Conservation (phyloP, 2,329 filamentous ascomycete species). For the Orbilia quercus region DNA sequence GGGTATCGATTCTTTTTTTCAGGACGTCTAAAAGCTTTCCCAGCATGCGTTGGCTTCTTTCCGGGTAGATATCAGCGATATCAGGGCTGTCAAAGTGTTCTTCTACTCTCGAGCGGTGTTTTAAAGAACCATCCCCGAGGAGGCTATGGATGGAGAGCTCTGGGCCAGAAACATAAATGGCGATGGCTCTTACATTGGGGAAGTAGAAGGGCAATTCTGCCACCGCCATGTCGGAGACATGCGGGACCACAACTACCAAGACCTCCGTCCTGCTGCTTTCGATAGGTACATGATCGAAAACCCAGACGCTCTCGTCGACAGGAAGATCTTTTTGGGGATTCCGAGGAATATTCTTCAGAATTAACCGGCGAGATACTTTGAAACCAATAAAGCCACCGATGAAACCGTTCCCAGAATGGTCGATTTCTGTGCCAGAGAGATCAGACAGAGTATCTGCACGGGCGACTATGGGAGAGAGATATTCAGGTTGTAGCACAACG, state of each 20-base stretch:
- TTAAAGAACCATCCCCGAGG: background rate
- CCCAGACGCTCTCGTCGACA: slow-evolving; percentile 47
- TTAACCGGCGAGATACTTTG: slow-evolving; percentile 23
- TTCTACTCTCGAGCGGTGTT: background rate
- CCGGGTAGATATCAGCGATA: background rate
- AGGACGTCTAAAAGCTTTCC: slow-evolving; percentile 36
- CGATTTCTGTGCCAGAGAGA: background rate
- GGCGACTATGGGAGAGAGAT: slow-evolving; percentile 41
- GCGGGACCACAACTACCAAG: slow-evolving; percentile 42
- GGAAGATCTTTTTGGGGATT: slow-evolving; percentile 39
- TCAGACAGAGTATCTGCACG: slow-evolving; percentile 45
- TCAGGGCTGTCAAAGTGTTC: background rate
- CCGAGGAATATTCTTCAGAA: slow-evolving; percentile 39
- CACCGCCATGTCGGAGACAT: background rate
- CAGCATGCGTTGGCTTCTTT: slow-evolving; percentile 45
- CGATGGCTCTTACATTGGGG: slow-evolving; percentile 35
- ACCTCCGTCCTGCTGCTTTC: background rate
- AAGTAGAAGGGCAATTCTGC: slow-evolving; percentile 43
- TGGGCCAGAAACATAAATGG: slow-evolving; percentile 20
- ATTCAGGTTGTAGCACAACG: slow-evolving; percentile 53
- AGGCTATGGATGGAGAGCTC: slow-evolving; percentile 32
- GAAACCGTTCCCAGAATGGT: slow-evolving; percentile 1
- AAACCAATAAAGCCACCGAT: slow-evolving; percentile 33
- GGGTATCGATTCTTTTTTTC: slow-evolving; percentile 35
- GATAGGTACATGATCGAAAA: slow-evolving; percentile 2